Conservation (phyloP, 225 moss, liverwort and hornwort genomes). For the Bryoerythrophyllum caledonicum region DNA sequence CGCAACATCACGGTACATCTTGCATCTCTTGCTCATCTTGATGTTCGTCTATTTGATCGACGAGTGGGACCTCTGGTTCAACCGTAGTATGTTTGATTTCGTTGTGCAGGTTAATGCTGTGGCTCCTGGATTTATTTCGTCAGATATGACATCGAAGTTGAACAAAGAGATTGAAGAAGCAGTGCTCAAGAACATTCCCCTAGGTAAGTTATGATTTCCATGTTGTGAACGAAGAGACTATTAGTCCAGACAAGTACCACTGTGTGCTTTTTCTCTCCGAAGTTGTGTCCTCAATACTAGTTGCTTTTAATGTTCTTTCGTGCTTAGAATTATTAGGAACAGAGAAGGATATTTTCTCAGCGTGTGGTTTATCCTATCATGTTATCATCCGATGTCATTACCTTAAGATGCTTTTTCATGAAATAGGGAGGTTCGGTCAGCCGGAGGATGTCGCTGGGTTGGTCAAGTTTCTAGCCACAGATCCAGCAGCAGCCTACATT, state of each 20-base stretch:
- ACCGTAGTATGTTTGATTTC: background rate
- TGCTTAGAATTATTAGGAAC: background rate
- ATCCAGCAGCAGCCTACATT: constrained; percentile 64
- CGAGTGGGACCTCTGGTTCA: background rate
- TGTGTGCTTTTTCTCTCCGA: background rate
- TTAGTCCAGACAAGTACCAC: background rate
- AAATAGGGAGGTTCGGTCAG: constrained; percentile 43
- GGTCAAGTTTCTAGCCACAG: constrained; percentile 73
- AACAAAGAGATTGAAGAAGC: constrained; percentile 54
- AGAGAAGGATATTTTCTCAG: background rate
- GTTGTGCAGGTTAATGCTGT: constrained; percentile 62
- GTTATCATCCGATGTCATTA: background rate
- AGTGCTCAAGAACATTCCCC: constrained; percentile 54
- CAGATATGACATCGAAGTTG: constrained; percentile 66
- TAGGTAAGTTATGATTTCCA: constrained; percentile 36
- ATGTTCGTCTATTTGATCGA: background rate
- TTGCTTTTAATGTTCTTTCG: background rate
- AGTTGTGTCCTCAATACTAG: background rate
- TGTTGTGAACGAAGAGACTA: background rate
- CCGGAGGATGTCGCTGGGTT: background rate
- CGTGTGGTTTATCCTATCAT: background rate
- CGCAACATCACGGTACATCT: constrained; percentile 66
- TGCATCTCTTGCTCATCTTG: background rate
- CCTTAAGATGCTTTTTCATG: constrained; percentile 2
- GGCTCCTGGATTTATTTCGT: constrained; percentile 71